These are phyloP conservation scores for Ophiostoma sp. DNA, from an alignment of 2,329 filamentous ascomycete species.

Conservation along the genomic window DNA sequence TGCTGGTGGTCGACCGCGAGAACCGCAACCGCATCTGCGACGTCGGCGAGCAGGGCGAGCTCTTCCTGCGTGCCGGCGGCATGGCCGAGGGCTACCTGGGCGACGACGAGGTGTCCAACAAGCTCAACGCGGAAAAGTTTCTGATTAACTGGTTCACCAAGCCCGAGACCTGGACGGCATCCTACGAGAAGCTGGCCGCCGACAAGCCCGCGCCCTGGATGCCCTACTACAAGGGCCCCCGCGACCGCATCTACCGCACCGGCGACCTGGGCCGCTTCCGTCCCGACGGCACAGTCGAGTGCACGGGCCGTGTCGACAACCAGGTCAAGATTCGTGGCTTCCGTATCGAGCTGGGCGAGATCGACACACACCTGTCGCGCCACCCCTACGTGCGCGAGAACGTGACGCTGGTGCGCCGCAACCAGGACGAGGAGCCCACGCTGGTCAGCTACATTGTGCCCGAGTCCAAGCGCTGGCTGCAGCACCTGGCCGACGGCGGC, in stretches of 20 bases:
- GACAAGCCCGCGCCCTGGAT: slow-evolving; percentile 56
- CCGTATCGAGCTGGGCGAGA: slow-evolving; percentile 89
- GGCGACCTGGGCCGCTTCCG: slow-evolving; percentile 79
- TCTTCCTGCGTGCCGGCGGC: slow-evolving; percentile 75
- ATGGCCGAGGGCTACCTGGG: slow-evolving; percentile 61
- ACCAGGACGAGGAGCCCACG: slow-evolving; percentile 78
- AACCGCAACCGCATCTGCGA: slow-evolving; percentile 64
- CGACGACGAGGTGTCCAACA: slow-evolving; percentile 49
- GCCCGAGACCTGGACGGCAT: slow-evolving; percentile 45
- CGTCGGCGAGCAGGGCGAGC: slow-evolving; percentile 77
- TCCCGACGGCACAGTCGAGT: slow-evolving; percentile 61
- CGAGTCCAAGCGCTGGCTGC: slow-evolving; percentile 63
- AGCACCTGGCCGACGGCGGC: slow-evolving; percentile 49
- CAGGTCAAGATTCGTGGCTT: slow-evolving; percentile 95
- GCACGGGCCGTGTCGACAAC: slow-evolving; percentile 69
- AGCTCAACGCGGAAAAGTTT: slow-evolving; percentile 69
- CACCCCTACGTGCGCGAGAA: slow-evolving; percentile 77
- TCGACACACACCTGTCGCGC: slow-evolving; percentile 74
- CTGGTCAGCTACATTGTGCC: slow-evolving; percentile 89
- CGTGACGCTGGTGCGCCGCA: slow-evolving; percentile 76
- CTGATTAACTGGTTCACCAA: slow-evolving; percentile 82
- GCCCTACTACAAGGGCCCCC: slow-evolving; percentile 28
- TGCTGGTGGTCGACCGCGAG: slow-evolving; percentile 73
- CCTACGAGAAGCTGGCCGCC: background rate
- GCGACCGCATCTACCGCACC: slow-evolving; percentile 80